These are phyloP conservation scores for Ophiostoma sp. DNA, from an alignment of 2,329 filamentous ascomycete species.

Conservation along the genomic window DNA sequence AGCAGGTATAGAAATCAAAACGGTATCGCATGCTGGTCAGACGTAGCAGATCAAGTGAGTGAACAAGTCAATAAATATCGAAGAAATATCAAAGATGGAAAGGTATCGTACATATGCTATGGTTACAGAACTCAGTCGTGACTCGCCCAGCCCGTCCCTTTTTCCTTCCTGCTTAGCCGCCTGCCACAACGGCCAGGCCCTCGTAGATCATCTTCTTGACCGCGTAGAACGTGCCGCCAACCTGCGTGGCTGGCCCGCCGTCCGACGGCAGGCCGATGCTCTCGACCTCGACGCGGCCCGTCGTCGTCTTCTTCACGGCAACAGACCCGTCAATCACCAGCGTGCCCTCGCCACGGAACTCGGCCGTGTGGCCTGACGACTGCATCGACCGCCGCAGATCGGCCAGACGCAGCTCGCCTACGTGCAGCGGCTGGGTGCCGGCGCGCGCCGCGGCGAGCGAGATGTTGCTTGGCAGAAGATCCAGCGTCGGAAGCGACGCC, in stretches of 20 bases:
- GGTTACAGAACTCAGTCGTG: neutral
- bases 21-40: too few species aligned
- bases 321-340: constrained; percentile 84
- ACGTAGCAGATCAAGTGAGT: neutral
- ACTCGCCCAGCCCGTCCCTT: neutral
- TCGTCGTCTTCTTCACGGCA: constrained; percentile 79
- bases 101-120: constrained; percentile 1
- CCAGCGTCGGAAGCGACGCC: constrained; percentile 44
- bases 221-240: constrained; percentile 69
- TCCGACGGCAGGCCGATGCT: constrained; percentile 56
- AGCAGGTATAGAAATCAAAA: neutral
- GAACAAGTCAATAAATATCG: neutral
- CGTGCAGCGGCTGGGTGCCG: constrained; percentile 81
- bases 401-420: constrained; percentile 84
- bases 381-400: constrained; percentile 83
- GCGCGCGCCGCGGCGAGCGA: constrained; percentile 55
- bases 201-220: constrained; percentile 92
- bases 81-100: neutral
- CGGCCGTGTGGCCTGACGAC: constrained; percentile 73
- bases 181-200: constrained; percentile 82
- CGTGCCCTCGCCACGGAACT: constrained; percentile 89
- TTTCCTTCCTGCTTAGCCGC: constrained; percentile 43
- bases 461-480: constrained; percentile 45
- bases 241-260: constrained; percentile 36
- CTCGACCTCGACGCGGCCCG: constrained; percentile 85